Percentiles rank a stretch among this genome's conserved stretches.
These are phyloP conservation scores for Grammothele lineata DNA, from an alignment of 768 basidiomycete genomes.

Conservation along the genomic window DNA sequence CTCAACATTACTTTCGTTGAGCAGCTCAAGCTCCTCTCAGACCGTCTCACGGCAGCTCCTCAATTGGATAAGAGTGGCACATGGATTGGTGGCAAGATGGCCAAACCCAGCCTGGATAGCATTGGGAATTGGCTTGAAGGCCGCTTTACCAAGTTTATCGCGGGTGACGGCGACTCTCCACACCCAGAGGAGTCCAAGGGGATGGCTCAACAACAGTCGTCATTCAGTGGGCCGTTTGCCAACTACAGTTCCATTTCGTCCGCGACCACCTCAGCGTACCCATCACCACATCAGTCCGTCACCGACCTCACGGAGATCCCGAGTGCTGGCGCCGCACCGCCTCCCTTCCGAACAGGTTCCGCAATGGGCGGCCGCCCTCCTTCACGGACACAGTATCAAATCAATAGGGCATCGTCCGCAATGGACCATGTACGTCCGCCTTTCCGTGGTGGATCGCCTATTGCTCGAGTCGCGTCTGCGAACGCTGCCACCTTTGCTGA, in stretches of 20 bases:
- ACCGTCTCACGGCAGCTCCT: constrained; percentile 71
- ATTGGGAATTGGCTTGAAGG: constrained; percentile 92
- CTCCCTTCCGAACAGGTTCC: constrained; percentile 62
- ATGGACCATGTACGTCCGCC: constrained; percentile 60
- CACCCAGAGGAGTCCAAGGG: constrained; percentile 33
- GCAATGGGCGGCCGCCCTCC: constrained; percentile 55
- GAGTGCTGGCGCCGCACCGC: constrained; percentile 23
- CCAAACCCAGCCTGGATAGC: constrained; percentile 88
- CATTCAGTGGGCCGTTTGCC: constrained; percentile 78
- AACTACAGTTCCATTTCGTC: constrained; percentile 93
- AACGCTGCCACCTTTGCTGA: constrained; percentile 49
- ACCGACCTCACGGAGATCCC: constrained; percentile 34
- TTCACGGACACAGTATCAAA: constrained; percentile 43
- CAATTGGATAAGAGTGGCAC: constrained; percentile 74
- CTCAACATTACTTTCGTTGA: constrained; percentile 63
- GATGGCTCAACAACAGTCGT: constrained; percentile 35
- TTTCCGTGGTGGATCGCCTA: constrained; percentile 44
- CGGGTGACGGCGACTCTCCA: constrained; percentile 72
- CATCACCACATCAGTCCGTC: constrained; percentile 67
- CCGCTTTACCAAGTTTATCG: constrained; percentile 89
- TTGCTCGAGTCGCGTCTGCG: constrained; percentile 50
- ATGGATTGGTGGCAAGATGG: constrained; percentile 84
- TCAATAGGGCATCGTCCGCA: constrained; percentile 75
- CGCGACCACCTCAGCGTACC: constrained; percentile 63
- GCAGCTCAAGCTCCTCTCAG: constrained; percentile 72